Conservation (phyloP, 352 stramenopile species). For the Phytophthora syringae region DNA sequence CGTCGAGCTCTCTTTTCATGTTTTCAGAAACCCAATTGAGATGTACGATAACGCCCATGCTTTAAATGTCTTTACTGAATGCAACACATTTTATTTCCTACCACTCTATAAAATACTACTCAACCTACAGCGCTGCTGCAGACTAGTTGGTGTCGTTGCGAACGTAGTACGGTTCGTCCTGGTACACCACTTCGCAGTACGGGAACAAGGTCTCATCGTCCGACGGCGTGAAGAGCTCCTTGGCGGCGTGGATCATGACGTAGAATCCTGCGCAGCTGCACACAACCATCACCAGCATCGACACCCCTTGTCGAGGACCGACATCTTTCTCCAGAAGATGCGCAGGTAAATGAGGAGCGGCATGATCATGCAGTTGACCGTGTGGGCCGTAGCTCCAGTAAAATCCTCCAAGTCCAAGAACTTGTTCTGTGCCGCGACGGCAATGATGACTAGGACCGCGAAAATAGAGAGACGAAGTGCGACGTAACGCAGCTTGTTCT, state of each 20-base stretch:
- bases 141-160: slow-evolving; percentile 31
- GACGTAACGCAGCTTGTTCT: slow-evolving; percentile 50
- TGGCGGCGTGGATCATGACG: slow-evolving; percentile 51
- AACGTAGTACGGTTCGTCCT: slow-evolving; percentile 28
- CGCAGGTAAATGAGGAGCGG: slow-evolving; percentile 32
- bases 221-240: slow-evolving; percentile 56
- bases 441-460: slow-evolving; percentile 47
- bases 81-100: not conserved
- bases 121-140: not conserved
- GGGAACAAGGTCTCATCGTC: slow-evolving; percentile 32
- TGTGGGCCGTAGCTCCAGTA: slow-evolving; percentile 29
- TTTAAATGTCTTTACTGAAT: slow-evolving; percentile 7
- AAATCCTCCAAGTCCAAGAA: slow-evolving; percentile 51
- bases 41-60: not conserved
- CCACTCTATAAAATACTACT: slow-evolving; percentile 21
- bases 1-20: too few species aligned
- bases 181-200: slow-evolving; percentile 24
- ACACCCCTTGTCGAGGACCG: slow-evolving; percentile 52
- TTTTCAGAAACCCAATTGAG: too few species aligned
- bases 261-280: slow-evolving; percentile 59
- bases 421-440: slow-evolving; percentile 50
- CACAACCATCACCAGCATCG: slow-evolving; percentile 48
- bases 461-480: slow-evolving; percentile 44
- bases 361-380: slow-evolving; percentile 37
- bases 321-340: slow-evolving; percentile 42